Evolutionary conservation across 2,329 filamentous ascomycete species (phyloP).

Genomic region (Clonostachys solani): DNA sequence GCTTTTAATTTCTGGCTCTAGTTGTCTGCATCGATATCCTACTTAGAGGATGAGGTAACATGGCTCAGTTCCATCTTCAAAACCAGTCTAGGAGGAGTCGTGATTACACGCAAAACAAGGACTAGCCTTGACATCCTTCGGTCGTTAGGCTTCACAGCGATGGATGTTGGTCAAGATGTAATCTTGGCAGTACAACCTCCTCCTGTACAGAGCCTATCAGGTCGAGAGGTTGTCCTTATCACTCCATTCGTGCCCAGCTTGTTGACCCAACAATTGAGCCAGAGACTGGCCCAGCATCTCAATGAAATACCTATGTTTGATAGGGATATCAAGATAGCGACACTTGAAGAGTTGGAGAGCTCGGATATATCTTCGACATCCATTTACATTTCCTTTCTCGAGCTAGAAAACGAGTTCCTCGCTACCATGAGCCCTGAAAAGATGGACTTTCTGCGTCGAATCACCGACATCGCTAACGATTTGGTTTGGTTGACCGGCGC

Average conservation of each 20-base stretch:
- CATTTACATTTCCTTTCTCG: neutral
- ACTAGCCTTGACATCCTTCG: neutral
- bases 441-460: neutral
- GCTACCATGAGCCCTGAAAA: conserved; percentile 1
- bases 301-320: no score
- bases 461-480: neutral
- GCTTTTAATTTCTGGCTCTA: no score
- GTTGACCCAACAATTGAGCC: no score
- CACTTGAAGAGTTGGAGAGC: neutral
- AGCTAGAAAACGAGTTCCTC: conserved; percentile 3
- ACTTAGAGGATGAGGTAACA: neutral
- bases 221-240: no score
- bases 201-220: neutral
- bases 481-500: conserved; percentile 1
- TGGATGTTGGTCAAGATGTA: neutral
- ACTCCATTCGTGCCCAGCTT: no score
- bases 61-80: neutral
- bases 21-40: no score
- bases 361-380: neutral
- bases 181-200: neutral
- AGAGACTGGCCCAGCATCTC: no score
- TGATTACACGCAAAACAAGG: neutral
- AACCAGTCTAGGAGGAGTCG: neutral
- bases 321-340: neutral
- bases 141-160: neutral